A percentile compares a stretch with the other conserved stretches of the same genome.
Conservation (phyloP, 2,329 filamentous ascomycete genomes). For the Didymella lethalis region DNA sequence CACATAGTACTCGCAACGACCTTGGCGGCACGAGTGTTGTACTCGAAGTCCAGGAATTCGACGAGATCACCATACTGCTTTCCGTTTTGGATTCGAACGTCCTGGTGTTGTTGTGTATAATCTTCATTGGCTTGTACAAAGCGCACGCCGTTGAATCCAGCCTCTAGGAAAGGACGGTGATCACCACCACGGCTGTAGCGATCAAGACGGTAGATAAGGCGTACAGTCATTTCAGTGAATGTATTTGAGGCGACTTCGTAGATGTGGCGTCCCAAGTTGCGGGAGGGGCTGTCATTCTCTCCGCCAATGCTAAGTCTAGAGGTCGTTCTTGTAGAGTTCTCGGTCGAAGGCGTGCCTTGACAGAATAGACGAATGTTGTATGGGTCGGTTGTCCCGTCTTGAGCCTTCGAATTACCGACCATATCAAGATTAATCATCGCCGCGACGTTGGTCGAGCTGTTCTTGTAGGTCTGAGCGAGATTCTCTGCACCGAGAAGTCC, state of each 20-base stretch:
- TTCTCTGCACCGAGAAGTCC: slow-evolving; percentile 59
- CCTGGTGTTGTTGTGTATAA: slow-evolving; percentile 64
- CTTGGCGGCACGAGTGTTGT: slow-evolving; percentile 60
- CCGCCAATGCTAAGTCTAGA: slow-evolving; percentile 47
- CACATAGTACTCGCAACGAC: slow-evolving; percentile 63
- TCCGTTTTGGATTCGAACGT: slow-evolving; percentile 57
- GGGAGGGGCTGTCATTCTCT: slow-evolving; percentile 62
- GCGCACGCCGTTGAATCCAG: slow-evolving; percentile 60
- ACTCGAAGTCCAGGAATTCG: slow-evolving; percentile 63
- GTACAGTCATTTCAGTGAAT: slow-evolving; percentile 61
- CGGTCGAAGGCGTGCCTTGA: slow-evolving; percentile 56
- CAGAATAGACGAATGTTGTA: slow-evolving; percentile 62
- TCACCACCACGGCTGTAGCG: slow-evolving; percentile 64
- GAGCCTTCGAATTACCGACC: slow-evolving; percentile 56
- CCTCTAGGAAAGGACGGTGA: slow-evolving; percentile 61
- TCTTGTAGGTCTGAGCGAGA: slow-evolving; percentile 60
- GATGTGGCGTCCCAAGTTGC: slow-evolving; percentile 62
- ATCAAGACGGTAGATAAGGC: slow-evolving; percentile 62
- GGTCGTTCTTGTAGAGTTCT: slow-evolving; percentile 48
- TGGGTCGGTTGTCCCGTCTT: slow-evolving; percentile 53
- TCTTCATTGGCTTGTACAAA: slow-evolving; percentile 65
- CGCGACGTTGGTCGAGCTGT: slow-evolving; percentile 59
- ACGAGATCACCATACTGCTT: slow-evolving; percentile 62
- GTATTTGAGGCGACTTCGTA: slow-evolving; percentile 60
- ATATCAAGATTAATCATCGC: slow-evolving; percentile 65